Conservation (phyloP, 345 rosid genomes). For the Bruguiera gymnorhiza region DNA sequence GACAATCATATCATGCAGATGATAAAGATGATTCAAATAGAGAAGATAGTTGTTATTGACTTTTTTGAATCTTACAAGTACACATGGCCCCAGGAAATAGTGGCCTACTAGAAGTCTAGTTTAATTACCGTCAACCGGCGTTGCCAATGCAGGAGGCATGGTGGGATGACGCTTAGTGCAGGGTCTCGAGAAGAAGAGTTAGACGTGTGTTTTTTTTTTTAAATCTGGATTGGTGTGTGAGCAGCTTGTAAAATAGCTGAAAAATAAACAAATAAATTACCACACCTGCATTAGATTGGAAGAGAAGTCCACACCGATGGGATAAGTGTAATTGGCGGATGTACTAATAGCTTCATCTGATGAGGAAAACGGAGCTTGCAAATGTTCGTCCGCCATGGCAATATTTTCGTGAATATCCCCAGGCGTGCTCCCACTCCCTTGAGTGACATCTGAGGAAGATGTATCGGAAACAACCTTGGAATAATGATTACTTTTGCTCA, state of each 20-base stretch:
- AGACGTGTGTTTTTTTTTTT: no score
- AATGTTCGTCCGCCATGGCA: background rate
- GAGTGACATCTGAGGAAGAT: slow-evolving; percentile 33
- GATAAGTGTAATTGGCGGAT: slow-evolving; percentile 9
- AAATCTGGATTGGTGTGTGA: background rate
- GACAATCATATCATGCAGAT: slow-evolving; percentile 31
- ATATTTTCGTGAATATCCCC: no score
- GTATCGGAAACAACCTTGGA: slow-evolving; percentile 45
- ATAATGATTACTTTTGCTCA: slow-evolving; percentile 14
- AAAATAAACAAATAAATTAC: background rate
- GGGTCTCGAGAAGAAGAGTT: no score
- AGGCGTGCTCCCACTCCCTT: background rate
- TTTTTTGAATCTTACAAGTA: slow-evolving; percentile 8
- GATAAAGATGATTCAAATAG: slow-evolving; percentile 15
- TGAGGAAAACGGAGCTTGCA: slow-evolving; percentile 25
- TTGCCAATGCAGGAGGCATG: no score
- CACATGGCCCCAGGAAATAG: no score
- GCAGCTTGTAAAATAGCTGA: background rate
- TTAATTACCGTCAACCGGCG: no score
- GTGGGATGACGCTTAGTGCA: no score
- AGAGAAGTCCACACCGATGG: slow-evolving; percentile 37
- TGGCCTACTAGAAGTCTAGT: no score
- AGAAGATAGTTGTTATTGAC: slow-evolving; percentile 15
- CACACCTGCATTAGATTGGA: slow-evolving; percentile 47
- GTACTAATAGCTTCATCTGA: slow-evolving; percentile 61